Percentiles rank a stretch among this genome's conserved stretches.
These are phyloP conservation scores for Lodderomyces metapsilosis DNA, from an alignment of 1,139 yeast species.

Conservation along the genomic window DNA sequence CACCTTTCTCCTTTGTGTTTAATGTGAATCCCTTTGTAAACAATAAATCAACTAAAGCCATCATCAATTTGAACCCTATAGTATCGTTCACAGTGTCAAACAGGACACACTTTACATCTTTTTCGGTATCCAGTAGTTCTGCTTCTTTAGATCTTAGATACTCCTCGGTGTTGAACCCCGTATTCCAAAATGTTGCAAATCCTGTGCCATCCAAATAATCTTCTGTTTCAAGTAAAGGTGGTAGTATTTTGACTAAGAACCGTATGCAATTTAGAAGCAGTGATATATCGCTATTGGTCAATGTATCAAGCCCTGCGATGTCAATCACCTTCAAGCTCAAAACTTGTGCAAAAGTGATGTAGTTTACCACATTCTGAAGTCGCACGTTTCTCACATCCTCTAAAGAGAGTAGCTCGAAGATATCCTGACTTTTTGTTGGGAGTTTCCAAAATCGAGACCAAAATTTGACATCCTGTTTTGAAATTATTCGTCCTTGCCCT, in stretches of 20 bases:
- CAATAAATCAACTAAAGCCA: constrained; percentile 49
- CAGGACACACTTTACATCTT: neutral
- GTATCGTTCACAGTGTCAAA: constrained; percentile 20
- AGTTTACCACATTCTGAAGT: constrained; percentile 56
- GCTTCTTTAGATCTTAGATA: neutral
- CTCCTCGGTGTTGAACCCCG: neutral
- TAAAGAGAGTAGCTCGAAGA: constrained; percentile 54
- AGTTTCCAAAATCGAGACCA: constrained; percentile 48
- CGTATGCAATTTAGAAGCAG: constrained; percentile 59
- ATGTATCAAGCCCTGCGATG: neutral
- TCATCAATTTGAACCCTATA: constrained; percentile 51
- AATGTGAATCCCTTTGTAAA: constrained; percentile 65
- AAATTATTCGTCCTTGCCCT: constrained; percentile 54
- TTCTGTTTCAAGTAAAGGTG: constrained; percentile 60
- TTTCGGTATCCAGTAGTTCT: neutral
- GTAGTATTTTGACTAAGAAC: constrained; percentile 62
- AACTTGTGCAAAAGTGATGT: constrained; percentile 50
- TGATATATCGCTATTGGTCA: constrained; percentile 11
- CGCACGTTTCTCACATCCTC: constrained; percentile 61
- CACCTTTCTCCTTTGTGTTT: constrained; percentile 13
- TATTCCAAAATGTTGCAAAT: constrained; percentile 34
- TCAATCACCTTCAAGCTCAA: constrained; percentile 32
- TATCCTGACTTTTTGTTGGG: constrained; percentile 44
- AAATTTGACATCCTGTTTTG: constrained; percentile 32
- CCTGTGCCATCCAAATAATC: constrained; percentile 34